phyloP scores from a whole-genome alignment of 2,329 filamentous ascomycete species.

The Scedosporium minutisporum region DNA sequence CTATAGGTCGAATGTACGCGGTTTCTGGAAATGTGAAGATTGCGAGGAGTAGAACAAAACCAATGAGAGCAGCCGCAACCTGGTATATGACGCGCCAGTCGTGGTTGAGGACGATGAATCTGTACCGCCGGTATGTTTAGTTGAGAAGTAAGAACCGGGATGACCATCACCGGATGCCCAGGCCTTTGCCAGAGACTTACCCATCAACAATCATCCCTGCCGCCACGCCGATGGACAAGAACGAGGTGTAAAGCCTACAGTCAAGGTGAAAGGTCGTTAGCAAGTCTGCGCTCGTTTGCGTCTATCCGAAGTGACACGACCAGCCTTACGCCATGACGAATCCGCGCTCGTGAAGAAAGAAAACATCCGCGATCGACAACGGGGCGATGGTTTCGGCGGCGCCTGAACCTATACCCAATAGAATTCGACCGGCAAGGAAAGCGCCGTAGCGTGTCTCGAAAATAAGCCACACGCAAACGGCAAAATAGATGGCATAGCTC shows the following conservation, averaged over 20 bases:
- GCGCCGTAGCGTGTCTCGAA: slow-evolving; percentile 29
- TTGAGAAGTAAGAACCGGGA: background rate
- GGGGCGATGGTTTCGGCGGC: slow-evolving; percentile 42
- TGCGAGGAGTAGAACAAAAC: slow-evolving; percentile 33
- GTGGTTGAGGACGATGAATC: slow-evolving; percentile 37
- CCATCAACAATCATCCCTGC: slow-evolving; percentile 31
- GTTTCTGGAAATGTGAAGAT: slow-evolving; percentile 48
- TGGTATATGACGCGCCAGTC: slow-evolving; percentile 43
- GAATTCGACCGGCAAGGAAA: slow-evolving; percentile 35
- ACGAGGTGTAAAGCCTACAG: slow-evolving; percentile 25
- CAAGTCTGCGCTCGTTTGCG: slow-evolving; percentile 11
- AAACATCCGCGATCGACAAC: slow-evolving; percentile 43
- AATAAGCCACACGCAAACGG: slow-evolving; percentile 30
- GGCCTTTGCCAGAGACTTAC: slow-evolving; percentile 14
- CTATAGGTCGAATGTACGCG: slow-evolving; percentile 27
- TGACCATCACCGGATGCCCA: background rate
- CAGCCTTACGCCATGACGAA: slow-evolving; percentile 36
- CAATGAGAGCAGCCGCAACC: slow-evolving; percentile 39
- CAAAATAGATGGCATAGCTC: slow-evolving; percentile 33
- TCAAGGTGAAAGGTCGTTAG: background rate
- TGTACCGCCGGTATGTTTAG: slow-evolving; percentile 9
- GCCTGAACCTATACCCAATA: slow-evolving; percentile 44
- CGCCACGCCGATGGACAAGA: slow-evolving; percentile 31
- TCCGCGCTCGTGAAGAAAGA: slow-evolving; percentile 47
- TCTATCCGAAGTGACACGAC: too few species aligned